These are phyloP conservation scores for Ophiobolus disseminans DNA, from an alignment of 2,329 filamentous ascomycete genomes.

Conservation along the genomic window DNA sequence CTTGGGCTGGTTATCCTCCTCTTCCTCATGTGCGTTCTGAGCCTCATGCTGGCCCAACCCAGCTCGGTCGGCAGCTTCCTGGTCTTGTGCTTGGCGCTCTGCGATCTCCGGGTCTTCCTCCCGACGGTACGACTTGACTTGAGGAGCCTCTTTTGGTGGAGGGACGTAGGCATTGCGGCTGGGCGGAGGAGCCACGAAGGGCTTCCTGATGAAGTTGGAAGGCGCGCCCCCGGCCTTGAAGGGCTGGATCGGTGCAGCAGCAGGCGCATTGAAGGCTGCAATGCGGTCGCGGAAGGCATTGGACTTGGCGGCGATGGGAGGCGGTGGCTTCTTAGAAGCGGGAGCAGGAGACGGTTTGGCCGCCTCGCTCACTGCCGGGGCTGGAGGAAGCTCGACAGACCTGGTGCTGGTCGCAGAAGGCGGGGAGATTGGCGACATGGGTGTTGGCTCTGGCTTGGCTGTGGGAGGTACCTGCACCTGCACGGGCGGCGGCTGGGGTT, in stretches of 20 bases:
- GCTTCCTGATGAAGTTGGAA: slow-evolving; percentile 87
- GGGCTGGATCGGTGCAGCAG: slow-evolving; percentile 84
- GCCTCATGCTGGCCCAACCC: slow-evolving; percentile 59
- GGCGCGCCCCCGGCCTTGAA: slow-evolving; percentile 77
- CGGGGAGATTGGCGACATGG: slow-evolving; percentile 40
- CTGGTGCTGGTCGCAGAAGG: slow-evolving; percentile 30
- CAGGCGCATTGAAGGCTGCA: slow-evolving; percentile 92
- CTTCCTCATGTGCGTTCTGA: slow-evolving; percentile 58
- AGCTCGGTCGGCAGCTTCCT: slow-evolving; percentile 72
- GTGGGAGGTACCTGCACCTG: slow-evolving; percentile 35
- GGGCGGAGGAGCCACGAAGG: slow-evolving; percentile 92
- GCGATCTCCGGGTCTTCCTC: slow-evolving; percentile 79
- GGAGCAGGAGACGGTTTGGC: slow-evolving; percentile 49
- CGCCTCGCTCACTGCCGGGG: slow-evolving; percentile 46
- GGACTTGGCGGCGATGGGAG: slow-evolving; percentile 73
- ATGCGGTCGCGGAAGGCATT: slow-evolving; percentile 94
- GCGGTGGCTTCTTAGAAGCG: slow-evolving; percentile 69
- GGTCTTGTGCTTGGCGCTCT: slow-evolving; percentile 70
- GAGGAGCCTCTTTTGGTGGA: slow-evolving; percentile 74
- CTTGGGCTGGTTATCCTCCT: slow-evolving; percentile 82
- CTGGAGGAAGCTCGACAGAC: slow-evolving; percentile 25
- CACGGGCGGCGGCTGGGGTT: slow-evolving; percentile 47
- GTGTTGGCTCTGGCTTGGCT: slow-evolving; percentile 30
- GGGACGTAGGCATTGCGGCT: slow-evolving; percentile 91
- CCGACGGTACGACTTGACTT: slow-evolving; percentile 79